Conservation (phyloP, 2,329 filamentous ascomycete species). For the Alternaria brassicae region DNA sequence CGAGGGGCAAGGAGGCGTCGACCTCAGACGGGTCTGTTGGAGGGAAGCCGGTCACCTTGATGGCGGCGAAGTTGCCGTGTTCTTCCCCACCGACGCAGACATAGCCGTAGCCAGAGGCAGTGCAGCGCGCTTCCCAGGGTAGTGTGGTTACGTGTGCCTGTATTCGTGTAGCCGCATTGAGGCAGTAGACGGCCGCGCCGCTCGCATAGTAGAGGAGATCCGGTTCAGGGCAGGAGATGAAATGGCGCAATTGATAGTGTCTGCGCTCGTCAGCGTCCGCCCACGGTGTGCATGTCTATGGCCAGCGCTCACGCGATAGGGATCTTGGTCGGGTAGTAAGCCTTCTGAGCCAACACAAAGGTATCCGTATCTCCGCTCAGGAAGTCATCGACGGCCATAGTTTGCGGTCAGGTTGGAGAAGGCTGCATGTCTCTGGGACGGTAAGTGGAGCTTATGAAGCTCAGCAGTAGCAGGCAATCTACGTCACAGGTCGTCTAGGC, state of each 20-base stretch:
- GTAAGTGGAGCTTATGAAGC: constrained; percentile 20
- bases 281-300: neutral
- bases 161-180: constrained; percentile 72
- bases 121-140: constrained; percentile 75
- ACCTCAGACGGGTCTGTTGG: constrained; percentile 57
- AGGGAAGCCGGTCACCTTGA: constrained; percentile 64
- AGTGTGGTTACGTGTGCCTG: constrained; percentile 76
- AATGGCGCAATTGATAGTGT: constrained; percentile 88
- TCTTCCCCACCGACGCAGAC: constrained; percentile 86
- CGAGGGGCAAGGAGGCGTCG: constrained; percentile 64
- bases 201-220: constrained; percentile 86
- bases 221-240: constrained; percentile 80
- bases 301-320: constrained; percentile 54
- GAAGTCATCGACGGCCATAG: constrained; percentile 51
- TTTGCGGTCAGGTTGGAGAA: constrained; percentile 35
- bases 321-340: constrained; percentile 58
- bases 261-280: constrained; percentile 53
- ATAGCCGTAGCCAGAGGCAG: constrained; percentile 86
- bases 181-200: constrained; percentile 65
- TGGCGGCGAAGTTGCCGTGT: constrained; percentile 83
- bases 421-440: constrained; percentile 37
- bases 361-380: constrained; percentile 55
- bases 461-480: constrained; percentile 12
- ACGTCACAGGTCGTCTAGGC: constrained; percentile 21
- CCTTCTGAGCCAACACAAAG: constrained; percentile 54